These are phyloP conservation scores for Sherardia arvensis DNA, from an alignment of 257 asterid species.

Conservation along the genomic window DNA sequence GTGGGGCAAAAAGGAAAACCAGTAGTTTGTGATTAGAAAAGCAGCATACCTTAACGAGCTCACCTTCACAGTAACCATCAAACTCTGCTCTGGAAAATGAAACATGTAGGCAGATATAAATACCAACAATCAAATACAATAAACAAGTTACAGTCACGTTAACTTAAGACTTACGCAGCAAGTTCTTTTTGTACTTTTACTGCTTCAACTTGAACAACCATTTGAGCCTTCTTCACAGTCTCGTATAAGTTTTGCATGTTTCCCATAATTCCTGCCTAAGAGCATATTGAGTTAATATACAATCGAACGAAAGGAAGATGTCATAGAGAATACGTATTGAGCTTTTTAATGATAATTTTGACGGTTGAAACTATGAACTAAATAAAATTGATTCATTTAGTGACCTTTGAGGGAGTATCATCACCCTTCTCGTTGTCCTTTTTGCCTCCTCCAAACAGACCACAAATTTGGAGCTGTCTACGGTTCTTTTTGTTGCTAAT, in stretches of 20 bases:
- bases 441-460: conserved; percentile 79
- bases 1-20: background rate
- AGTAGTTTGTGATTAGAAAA: background rate
- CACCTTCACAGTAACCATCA: conserved; percentile 92
- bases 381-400: background rate
- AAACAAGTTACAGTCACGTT: background rate
- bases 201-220: conserved; percentile 98
- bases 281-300: conserved; percentile 15
- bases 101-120: conserved; percentile 7
- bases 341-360: background rate
- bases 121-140: background rate
- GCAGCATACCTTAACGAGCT: conserved; percentile 68
- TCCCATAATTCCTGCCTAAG: conserved; percentile 88
- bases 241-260: conserved; percentile 94
- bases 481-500: conserved; percentile 12
- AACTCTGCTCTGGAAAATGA: conserved; percentile 74
- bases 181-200: conserved; percentile 93
- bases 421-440: conserved; percentile 48
- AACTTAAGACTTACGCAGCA: conserved; percentile 45
- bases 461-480: conserved; percentile 44
- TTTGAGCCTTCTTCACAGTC: conserved; percentile 96
- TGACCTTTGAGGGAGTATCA: conserved; percentile 59
- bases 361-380: background rate
- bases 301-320: background rate
- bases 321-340: background rate